Percentiles rank a stretch among this genome's conserved stretches.
phyloP scores from a whole-genome alignment of 148 eudicot species.

The Arctostaphylos glauca region DNA sequence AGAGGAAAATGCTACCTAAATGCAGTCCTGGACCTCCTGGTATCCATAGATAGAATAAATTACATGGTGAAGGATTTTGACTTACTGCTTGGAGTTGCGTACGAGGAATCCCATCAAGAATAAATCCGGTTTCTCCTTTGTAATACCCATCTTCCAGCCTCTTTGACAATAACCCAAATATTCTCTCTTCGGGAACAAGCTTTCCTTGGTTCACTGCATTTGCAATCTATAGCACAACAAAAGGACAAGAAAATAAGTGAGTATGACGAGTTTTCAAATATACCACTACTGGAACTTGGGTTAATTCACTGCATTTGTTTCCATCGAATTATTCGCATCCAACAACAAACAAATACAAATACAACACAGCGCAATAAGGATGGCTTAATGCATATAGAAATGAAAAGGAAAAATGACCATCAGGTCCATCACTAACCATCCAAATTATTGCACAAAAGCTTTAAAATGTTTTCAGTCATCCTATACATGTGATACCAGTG shows the following conservation, averaged over 20 bases:
- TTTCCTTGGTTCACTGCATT: constrained; percentile 30
- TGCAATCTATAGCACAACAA: constrained; percentile 21
- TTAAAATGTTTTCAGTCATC: neutral
- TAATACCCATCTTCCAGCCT: constrained; percentile 27
- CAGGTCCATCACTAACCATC: neutral
- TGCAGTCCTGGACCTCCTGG: neutral
- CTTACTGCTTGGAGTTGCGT: constrained; percentile 34
- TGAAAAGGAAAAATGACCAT: neutral
- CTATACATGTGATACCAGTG: neutral
- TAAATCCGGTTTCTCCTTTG: constrained; percentile 32
- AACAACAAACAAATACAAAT: neutral
- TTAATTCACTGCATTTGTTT: constrained; percentile 22
- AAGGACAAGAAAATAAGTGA: neutral
- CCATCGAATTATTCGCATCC: no score
- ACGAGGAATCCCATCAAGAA: constrained; percentile 32
- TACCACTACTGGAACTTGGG: neutral
- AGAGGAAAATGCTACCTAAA: neutral
- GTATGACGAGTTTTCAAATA: neutral
- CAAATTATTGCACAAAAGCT: neutral
- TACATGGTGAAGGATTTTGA: neutral
- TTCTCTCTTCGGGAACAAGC: constrained; percentile 31
- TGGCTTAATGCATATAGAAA: neutral
- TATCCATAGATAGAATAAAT: neutral
- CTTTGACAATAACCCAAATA: constrained; percentile 33
- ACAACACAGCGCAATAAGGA: neutral